Conservation (phyloP, 2,329 filamentous ascomycete genomes). For the Verticillium klebahnii region DNA sequence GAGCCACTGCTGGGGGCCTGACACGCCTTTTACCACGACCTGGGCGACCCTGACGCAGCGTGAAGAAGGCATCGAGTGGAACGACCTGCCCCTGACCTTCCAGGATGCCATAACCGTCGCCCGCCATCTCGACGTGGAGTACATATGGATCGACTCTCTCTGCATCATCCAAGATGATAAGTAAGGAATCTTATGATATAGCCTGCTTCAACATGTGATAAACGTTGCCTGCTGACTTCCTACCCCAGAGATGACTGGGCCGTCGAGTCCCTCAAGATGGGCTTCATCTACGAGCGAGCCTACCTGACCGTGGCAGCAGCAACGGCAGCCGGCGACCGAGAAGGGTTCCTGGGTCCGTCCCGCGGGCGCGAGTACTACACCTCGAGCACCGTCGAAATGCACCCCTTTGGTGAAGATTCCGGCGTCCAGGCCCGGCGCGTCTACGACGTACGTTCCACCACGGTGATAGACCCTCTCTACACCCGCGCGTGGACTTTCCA, state of each 20-base stretch:
- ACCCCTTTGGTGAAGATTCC: neutral
- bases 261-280: slow-evolving; percentile 10
- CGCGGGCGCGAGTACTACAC: neutral
- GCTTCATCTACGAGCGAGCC: neutral
- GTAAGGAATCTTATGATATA: neutral
- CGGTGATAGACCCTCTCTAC: neutral
- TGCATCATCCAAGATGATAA: slow-evolving; percentile 18
- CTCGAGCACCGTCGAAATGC: neutral
- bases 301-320: neutral
- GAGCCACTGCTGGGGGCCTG: slow-evolving; percentile 17
- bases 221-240: neutral
- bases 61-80: slow-evolving; percentile 3
- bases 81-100: slow-evolving; percentile 12
- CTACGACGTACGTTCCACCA: neutral
- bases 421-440: neutral
- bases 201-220: no score
- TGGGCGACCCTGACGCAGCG: neutral
- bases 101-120: slow-evolving; percentile 13
- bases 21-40: neutral
- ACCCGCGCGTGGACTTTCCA: neutral
- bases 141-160: slow-evolving; percentile 21
- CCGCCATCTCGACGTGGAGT: slow-evolving; percentile 10
- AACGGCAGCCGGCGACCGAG: neutral
- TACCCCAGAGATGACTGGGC: slow-evolving; percentile 12
- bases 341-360: neutral